Evolutionary conservation across 768 basidiomycete genomes (phyloP).

Genomic region (Antrodiella citrinella): DNA sequence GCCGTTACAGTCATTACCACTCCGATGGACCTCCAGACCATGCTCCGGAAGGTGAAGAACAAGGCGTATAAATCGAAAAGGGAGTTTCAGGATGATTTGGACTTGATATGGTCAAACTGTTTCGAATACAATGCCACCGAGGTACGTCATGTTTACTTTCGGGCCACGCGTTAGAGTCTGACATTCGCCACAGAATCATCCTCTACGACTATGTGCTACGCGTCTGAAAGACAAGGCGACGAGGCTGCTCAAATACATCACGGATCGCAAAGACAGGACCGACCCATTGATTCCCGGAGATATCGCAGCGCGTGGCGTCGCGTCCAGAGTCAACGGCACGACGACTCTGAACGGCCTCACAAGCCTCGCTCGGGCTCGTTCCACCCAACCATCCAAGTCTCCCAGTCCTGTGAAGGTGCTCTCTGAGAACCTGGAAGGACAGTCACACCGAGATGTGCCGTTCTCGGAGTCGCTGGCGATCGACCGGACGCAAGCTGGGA

Average conservation of each 20-base stretch:
- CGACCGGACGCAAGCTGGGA: conserved; percentile 63
- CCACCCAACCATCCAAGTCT: conserved; percentile 30
- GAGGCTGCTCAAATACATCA: conserved; percentile 78
- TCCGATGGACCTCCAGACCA: conserved; percentile 94
- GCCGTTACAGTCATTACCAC: conserved; percentile 67
- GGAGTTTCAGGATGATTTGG: conserved; percentile 90
- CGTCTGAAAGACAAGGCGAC: conserved; percentile 82
- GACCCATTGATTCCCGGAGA: conserved; percentile 58
- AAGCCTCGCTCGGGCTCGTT: conserved; percentile 33
- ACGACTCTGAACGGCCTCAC: conserved; percentile 34
- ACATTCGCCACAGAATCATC: conserved; percentile 58
- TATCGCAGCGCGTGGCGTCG: conserved; percentile 19
- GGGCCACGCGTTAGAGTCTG: background rate
- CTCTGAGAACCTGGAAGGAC: conserved; percentile 8
- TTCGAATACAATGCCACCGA: conserved; percentile 86
- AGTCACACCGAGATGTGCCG: conserved; percentile 33
- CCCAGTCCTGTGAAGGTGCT: conserved; percentile 18
- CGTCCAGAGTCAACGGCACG: conserved; percentile 21
- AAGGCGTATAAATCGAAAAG: conserved; percentile 90
- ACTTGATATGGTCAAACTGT: conserved; percentile 97
- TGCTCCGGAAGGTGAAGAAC: conserved; percentile 89
- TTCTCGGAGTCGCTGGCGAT: conserved; percentile 67
- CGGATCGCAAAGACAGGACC: conserved; percentile 76
- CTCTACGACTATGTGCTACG: conserved; percentile 72
- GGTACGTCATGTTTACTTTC: conserved; percentile 38